A percentile compares a stretch with the other conserved stretches of the same genome.
Evolutionary conservation across 2,329 filamentous ascomycete genomes (phyloP).

Genomic region (Alternaria alternata): DNA sequence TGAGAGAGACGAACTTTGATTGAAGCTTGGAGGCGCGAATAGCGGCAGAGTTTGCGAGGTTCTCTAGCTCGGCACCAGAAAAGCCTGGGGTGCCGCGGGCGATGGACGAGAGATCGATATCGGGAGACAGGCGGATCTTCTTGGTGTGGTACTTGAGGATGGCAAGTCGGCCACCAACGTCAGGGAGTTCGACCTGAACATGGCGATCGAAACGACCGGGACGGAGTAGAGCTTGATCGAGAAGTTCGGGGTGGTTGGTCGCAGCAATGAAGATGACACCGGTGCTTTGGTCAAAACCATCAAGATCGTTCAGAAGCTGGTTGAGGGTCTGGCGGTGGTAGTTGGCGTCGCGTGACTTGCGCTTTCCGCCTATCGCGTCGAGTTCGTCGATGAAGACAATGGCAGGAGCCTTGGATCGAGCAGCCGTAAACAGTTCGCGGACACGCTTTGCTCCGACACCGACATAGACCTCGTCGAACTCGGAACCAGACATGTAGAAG

Average conservation of each 20-base stretch:
- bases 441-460: constrained; percentile 97
- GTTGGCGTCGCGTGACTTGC: constrained; percentile 89
- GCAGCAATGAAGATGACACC: constrained; percentile 96
- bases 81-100: constrained; percentile 90
- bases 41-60: constrained; percentile 94
- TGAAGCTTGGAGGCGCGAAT: constrained; percentile 92
- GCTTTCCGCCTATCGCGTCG: constrained; percentile 92
- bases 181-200: constrained; percentile 85
- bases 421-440: constrained; percentile 86
- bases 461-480: constrained; percentile 98
- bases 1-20: constrained; percentile 74
- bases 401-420: constrained; percentile 83
- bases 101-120: constrained; percentile 84
- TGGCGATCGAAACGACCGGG: constrained; percentile 96
- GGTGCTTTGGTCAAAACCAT: constrained; percentile 94
- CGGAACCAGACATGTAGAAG: constrained; percentile 99
- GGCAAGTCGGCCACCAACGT: constrained; percentile 89
- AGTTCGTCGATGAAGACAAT: constrained; percentile 97
- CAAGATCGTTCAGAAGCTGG: constrained; percentile 93
- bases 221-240: constrained; percentile 93
- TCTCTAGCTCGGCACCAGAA: constrained; percentile 95
- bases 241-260: constrained; percentile 92
- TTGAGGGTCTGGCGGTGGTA: constrained; percentile 98
- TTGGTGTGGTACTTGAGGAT: constrained; percentile 94
- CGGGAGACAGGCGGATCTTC: constrained; percentile 80